A percentile compares a stretch with the other conserved stretches of the same genome.
These are phyloP conservation scores for Leishmania braziliensis DNA, from an alignment of 208 protist genomes.

Conservation along the genomic window DNA sequence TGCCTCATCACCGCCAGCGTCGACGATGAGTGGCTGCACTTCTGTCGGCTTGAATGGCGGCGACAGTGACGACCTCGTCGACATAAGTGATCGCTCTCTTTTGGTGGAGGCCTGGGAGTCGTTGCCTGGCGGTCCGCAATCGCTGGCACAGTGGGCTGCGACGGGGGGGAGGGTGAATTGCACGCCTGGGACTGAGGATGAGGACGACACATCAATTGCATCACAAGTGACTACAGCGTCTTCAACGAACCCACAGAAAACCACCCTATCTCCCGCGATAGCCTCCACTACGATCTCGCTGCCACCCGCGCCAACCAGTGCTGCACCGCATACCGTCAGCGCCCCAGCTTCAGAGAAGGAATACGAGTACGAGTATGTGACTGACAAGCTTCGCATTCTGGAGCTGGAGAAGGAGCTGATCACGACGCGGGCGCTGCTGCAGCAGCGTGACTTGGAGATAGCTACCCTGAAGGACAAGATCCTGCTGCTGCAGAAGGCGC, in stretches of 20 bases:
- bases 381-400: constrained; percentile 11
- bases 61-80: not conserved
- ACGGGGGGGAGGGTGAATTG: not conserved
- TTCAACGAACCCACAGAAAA: not conserved
- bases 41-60: not conserved
- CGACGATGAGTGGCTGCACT: not conserved
- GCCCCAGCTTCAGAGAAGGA: constrained; percentile 28
- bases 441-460: constrained; percentile 43
- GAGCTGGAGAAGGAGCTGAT: constrained; percentile 33
- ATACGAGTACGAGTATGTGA: constrained; percentile 21
- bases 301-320: not conserved
- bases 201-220: not conserved
- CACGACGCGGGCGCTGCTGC: constrained; percentile 25
- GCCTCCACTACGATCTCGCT: not conserved
- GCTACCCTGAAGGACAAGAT: constrained; percentile 66
- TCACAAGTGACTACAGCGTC: not conserved
- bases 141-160: constrained; percentile 24
- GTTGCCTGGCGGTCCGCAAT: constrained; percentile 17
- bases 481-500: constrained; percentile 55
- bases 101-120: constrained; percentile 25
- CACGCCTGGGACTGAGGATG: not conserved
- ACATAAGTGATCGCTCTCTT: constrained; percentile 5
- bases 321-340: not conserved
- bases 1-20: not conserved
- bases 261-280: not conserved